phyloP scores from a whole-genome alignment of 2,329 filamentous ascomycete species.

The Botrytis pseudocinerea region DNA sequence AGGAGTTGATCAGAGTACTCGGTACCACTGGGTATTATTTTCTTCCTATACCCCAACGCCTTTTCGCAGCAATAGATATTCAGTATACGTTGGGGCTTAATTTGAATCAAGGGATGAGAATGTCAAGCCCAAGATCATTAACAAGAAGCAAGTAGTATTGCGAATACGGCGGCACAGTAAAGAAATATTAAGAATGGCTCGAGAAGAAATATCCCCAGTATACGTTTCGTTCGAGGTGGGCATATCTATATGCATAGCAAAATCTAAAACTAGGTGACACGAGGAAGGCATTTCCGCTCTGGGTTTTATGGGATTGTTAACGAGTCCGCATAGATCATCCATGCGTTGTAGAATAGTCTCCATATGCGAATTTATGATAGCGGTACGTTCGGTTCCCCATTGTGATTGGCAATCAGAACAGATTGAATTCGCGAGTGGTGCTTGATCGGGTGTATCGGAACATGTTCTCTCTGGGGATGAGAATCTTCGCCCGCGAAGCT shows the following conservation, averaged over 20 bases:
- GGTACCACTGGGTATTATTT: neutral
- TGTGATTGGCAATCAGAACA: neutral
- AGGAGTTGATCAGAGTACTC: neutral
- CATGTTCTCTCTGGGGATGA: neutral
- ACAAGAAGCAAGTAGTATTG: constrained; percentile 70
- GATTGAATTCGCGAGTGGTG: neutral
- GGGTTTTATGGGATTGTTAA: neutral
- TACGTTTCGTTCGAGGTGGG: neutral
- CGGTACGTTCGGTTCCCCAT: neutral
- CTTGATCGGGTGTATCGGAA: neutral
- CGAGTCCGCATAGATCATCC: neutral
- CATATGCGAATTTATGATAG: neutral
- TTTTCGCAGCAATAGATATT: neutral
- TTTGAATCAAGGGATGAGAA: no score
- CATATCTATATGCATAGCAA: neutral
- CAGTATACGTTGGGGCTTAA: neutral
- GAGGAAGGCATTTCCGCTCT: neutral
- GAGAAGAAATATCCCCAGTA: constrained; percentile 69
- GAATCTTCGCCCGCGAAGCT: neutral
- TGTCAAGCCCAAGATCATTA: neutral
- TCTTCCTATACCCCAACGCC: neutral
- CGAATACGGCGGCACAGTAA: constrained; percentile 94
- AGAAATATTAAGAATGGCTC: constrained; percentile 98
- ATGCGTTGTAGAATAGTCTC: neutral
- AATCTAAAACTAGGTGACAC: neutral